Evolutionary conservation across 352 stramenopile species (phyloP), one percentile per base, ranked within the genome.

Genomic region (Peronospora belbahrii): DNA sequence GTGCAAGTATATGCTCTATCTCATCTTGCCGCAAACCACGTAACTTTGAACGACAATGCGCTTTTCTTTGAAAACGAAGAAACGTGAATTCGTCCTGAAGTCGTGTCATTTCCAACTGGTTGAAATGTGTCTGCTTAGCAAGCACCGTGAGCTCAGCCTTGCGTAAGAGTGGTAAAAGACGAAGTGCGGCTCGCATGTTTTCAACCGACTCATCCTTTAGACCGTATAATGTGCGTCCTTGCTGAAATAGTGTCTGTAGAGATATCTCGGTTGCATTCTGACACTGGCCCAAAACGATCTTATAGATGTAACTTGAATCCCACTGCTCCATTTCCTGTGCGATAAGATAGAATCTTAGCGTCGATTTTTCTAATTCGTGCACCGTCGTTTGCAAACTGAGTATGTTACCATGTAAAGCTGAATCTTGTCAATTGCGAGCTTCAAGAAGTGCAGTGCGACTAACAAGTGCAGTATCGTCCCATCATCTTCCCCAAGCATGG

Each of bases 71-170:
- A 28, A 64, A 69, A 10, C 73, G 67, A 35, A 79, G 61, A 35
- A 83, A 88, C 37, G 71, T 70, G 43, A 85, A 88, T 47, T 88
- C 76, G 20, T 80, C 66, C 6, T 85, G 71, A 10, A 88, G 48
- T 17, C 56, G 54, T 28, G 67, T 56, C 38, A 88, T 59, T 48
- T 88, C 71, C n/a, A 54, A 50, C 3, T 52, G 56, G 15, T 59
- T 67, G 33, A 88, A 88, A 39, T 75, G 64, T 0, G 73, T 81
- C 6, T 59, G 58, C 17, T 70, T 65, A 7, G 65, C 41, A 28
- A 88, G 42, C n/a, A 67, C 62, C 5, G 56, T 52, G n/a, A 82
- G 47, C 40, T 88, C 76, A 13, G 59, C 59, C n/a, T 74, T 62
- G 17, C 72, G 65, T 40, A 85, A 52, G 20, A 68, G 54, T 3